phyloP scores from a whole-genome alignment of 169 alveolate genomes.

The Pseudocohnilembus persalinus region DNA sequence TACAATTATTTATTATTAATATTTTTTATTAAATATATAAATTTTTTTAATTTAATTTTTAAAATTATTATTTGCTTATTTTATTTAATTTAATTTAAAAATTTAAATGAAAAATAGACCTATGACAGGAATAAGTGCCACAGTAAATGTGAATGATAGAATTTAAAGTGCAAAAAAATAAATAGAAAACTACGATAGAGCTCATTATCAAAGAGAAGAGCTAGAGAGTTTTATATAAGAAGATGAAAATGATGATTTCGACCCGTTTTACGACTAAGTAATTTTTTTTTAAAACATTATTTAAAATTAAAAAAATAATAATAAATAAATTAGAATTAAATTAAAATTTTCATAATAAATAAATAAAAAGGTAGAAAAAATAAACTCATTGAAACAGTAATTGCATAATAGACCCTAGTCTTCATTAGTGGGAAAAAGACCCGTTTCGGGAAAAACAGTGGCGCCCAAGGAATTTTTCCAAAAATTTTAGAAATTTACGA shows the following conservation, averaged over 20 bases:
- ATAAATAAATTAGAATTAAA: too few relatives aligned
- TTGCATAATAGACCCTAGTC: conserved; percentile 8
- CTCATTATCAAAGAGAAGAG: background rate
- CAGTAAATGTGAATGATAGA: background rate
- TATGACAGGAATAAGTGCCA: background rate
- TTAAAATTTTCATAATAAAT: too few relatives aligned
- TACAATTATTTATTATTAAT: too few relatives aligned
- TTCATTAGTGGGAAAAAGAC: conserved; percentile 24
- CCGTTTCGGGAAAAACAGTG: conserved; percentile 29
- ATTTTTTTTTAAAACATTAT: too few relatives aligned
- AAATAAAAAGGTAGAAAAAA: conserved; percentile 6
- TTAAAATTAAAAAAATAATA: too few relatives aligned
- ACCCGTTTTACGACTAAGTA: background rate
- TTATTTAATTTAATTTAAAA: too few relatives aligned
- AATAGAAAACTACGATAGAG: background rate
- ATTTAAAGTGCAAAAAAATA: background rate
- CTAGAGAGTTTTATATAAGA: background rate
- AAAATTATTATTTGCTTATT: too few relatives aligned
- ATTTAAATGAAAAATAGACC: background rate
- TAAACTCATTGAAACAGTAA: background rate
- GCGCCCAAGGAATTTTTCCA: conserved; percentile 29
- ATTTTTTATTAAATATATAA: too few relatives aligned
- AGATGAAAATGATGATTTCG: background rate
- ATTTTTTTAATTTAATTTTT: too few relatives aligned
- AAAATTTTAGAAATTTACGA: conserved; percentile 27